Evolutionary conservation across 2,329 filamentous ascomycete species (phyloP), one percentile per base, ranked within the genome.

Genomic region (Calonectria ilicicola): DNA sequence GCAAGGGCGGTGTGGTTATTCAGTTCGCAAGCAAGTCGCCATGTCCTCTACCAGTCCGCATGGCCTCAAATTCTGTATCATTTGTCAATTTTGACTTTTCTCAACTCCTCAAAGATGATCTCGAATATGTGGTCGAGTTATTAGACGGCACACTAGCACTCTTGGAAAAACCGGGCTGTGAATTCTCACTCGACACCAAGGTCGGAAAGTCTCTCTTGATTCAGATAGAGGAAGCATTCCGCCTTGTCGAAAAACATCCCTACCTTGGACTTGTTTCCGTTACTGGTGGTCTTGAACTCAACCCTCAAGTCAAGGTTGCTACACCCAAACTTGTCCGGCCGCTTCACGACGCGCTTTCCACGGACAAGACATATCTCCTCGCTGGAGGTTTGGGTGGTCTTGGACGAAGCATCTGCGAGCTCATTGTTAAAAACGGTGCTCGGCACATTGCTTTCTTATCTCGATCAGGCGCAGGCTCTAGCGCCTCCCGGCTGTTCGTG

Each of bases 311-410:
- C 7, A 72, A 74, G 0, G 80, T 82, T 7, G 69, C 76, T 10
- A 69, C 74, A 17, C 68, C 75, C n/a, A 75, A 75, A 40, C 44
- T 46, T 1, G 71, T 77, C 38, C 81, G 76, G 46, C 63, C 77
- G 1, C 79, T 86, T 7, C 49, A 70, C 1, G 81, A 84, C 4
- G 76, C 71, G 6, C 77, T 87, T 51, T 83, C 84, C 3, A 67
- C 76, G 1, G 79, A 84, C 8, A 84, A 81, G 0, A 88, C 89
- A 1, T 92, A 92, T 69, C 77, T 92, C 2, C 80, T 92, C 4
- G 85, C 86, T 5, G 91, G 91, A 19, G 89, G 90, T 1, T 84
- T 91, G 0, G 89, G 90, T 19, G 91, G 90, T 14, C 83, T 92
- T 0, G 91, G 90, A 1, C 84, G 85, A 40, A 87, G 85, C 74